These are phyloP conservation scores for Anthostomella pinea DNA, from an alignment of 2,329 filamentous ascomycete species.

Conservation along the genomic window DNA sequence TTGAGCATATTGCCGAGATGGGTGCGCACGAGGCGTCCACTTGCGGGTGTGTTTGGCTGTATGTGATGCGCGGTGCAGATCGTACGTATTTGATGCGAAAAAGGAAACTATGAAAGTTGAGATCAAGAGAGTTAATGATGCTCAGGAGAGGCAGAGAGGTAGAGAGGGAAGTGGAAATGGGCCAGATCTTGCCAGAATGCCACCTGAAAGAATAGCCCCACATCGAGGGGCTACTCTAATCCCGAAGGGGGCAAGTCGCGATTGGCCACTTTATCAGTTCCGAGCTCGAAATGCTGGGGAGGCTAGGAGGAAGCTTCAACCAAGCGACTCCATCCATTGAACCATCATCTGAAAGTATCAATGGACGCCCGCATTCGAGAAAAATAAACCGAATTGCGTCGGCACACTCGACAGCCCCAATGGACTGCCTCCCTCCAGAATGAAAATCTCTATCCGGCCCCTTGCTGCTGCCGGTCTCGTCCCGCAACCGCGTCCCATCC, in stretches of 20 bases:
- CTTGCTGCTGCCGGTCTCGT: conserved; percentile 33
- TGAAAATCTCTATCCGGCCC: conserved; percentile 43
- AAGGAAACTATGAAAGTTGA: no score
- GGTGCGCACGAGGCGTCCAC: neutral
- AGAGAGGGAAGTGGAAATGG: conserved; percentile 25
- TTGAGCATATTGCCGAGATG: conserved; percentile 50
- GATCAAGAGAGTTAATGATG: conserved; percentile 3
- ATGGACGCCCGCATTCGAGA: neutral
- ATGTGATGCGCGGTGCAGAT: conserved; percentile 1
- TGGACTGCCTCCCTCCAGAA: conserved; percentile 39
- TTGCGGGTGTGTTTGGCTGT: neutral
- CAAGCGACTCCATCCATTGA: conserved; percentile 1
- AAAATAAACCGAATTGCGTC: no score
- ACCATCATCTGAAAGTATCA: no score
- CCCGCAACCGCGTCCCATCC: conserved; percentile 34
- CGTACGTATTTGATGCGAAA: no score
- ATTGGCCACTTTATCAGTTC: no score
- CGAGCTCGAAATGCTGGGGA: no score
- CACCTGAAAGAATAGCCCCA: conserved; percentile 19
- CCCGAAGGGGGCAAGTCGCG: conserved; percentile 15
- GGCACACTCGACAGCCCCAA: conserved; percentile 23
- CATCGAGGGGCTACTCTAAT: conserved; percentile 11
- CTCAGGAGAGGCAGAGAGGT: conserved; percentile 5
- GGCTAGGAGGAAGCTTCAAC: conserved; percentile 20
- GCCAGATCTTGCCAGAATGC: conserved; percentile 33